phyloP scores from a whole-genome alignment of 2,329 filamentous ascomycete genomes.

The Podosphaera fusca region DNA sequence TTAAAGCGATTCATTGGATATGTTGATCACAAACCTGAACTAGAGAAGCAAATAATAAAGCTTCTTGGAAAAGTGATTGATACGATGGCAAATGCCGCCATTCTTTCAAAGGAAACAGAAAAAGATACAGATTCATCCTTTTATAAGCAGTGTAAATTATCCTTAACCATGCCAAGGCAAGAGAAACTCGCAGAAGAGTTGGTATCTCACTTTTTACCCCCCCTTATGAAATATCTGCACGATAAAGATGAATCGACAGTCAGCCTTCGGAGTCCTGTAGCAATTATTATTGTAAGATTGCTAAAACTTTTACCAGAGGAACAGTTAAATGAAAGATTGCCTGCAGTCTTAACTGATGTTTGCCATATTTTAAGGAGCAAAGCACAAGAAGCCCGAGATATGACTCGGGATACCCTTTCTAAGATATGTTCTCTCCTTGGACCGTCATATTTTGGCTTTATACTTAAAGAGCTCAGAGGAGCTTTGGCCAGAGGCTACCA shows the following conservation, averaged over 20 bases:
- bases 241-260: constrained; percentile 90
- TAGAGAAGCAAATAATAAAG: constrained; percentile 67
- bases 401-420: constrained; percentile 68
- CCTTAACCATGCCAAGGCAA: constrained; percentile 39
- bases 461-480: constrained; percentile 73
- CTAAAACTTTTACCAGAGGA: constrained; percentile 55
- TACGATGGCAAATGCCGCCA: constrained; percentile 36
- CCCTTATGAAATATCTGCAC: constrained; percentile 65
- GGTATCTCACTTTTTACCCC: constrained; percentile 50
- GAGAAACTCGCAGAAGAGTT: constrained; percentile 52
- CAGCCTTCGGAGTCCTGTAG: constrained; percentile 75
- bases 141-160: constrained; percentile 22
- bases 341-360: constrained; percentile 71
- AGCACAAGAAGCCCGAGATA: constrained; percentile 69
- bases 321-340: constrained; percentile 51
- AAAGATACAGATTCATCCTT: constrained; percentile 4
- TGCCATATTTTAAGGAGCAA: constrained; percentile 82
- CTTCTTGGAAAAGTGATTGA: constrained; percentile 66
- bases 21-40: constrained; percentile 54
- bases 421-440: constrained; percentile 68
- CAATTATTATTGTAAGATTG: constrained; percentile 71
- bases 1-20: constrained; percentile 69
- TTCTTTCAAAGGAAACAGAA: constrained; percentile 1
- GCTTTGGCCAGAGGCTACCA: constrained; percentile 75
- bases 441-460: constrained; percentile 64